Percentiles rank a stretch among this genome's conserved stretches.
phyloP scores from a whole-genome alignment of 495 filamentous ascomycete species.

The Friedmanniomyces simplex region DNA sequence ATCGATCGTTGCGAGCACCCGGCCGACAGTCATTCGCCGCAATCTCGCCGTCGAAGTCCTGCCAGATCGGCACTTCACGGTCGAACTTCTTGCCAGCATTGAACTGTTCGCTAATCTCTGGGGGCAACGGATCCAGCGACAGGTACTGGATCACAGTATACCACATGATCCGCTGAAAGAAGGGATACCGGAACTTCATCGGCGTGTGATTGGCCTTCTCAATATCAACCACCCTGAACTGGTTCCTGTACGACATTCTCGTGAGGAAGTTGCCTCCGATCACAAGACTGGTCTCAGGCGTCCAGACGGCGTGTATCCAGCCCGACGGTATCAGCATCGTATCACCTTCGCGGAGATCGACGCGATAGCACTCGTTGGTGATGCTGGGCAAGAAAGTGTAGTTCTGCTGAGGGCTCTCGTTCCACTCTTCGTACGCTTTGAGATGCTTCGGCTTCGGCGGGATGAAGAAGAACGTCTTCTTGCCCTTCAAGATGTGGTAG shows the following conservation, averaged over 20 bases:
- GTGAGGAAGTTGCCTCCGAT: slow-evolving; percentile 73
- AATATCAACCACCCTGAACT: slow-evolving; percentile 59
- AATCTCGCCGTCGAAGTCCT: slow-evolving; percentile 45
- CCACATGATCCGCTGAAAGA: slow-evolving; percentile 69
- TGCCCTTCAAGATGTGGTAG: slow-evolving; percentile 66
- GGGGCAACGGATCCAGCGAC: slow-evolving; percentile 54
- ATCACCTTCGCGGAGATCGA: slow-evolving; percentile 62
- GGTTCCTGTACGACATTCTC: slow-evolving; percentile 57
- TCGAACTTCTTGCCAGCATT: slow-evolving; percentile 46
- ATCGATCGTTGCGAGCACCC: slow-evolving; percentile 46
- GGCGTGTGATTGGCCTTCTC: slow-evolving; percentile 65
- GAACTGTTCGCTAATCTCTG: slow-evolving; percentile 46
- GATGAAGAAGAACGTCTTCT: slow-evolving; percentile 72
- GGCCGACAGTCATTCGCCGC: slow-evolving; percentile 39
- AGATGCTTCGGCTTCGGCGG: slow-evolving; percentile 63
- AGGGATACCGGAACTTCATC: slow-evolving; percentile 59
- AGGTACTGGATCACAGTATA: slow-evolving; percentile 58
- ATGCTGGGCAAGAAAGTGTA: slow-evolving; percentile 56
- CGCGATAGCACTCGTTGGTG: slow-evolving; percentile 64
- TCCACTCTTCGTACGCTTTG: slow-evolving; percentile 73
- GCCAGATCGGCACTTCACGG: slow-evolving; percentile 45
- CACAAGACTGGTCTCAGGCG: slow-evolving; percentile 62
- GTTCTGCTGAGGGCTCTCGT: slow-evolving; percentile 60
- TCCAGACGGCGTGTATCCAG: slow-evolving; percentile 78
- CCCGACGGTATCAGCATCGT: slow-evolving; percentile 72